Percentiles rank a stretch among this genome's conserved stretches.
phyloP scores from a whole-genome alignment of 495 filamentous ascomycete genomes.

The Aspergillus wentii region DNA sequence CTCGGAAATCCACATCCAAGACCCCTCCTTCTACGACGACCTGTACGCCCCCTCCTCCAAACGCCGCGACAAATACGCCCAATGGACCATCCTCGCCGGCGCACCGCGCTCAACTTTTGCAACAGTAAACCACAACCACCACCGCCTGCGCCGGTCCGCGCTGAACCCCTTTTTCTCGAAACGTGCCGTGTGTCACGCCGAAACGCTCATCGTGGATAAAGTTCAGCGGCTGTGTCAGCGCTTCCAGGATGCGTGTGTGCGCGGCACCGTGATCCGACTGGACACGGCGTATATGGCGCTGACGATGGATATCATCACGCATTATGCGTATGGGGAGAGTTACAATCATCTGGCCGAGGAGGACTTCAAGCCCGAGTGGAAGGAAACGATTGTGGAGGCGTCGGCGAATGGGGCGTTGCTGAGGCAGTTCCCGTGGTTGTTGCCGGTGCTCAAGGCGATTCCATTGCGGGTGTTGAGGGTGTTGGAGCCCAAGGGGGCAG shows the following conservation, averaged over 20 bases:
- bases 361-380: slow-evolving; percentile 14
- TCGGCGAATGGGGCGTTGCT: slow-evolving; percentile 9
- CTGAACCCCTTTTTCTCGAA: slow-evolving; percentile 41
- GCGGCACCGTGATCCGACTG: slow-evolving; percentile 11
- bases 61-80: slow-evolving; percentile 10
- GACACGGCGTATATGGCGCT: slow-evolving; percentile 22
- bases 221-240: background rate
- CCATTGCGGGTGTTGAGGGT: slow-evolving; percentile 4
- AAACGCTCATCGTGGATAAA: too few species aligned
- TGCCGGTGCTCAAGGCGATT: slow-evolving; percentile 10
- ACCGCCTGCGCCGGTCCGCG: slow-evolving; percentile 31
- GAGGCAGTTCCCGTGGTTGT: slow-evolving; percentile 22
- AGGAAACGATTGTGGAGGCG: slow-evolving; percentile 12
- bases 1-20: slow-evolving; percentile 14
- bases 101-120: slow-evolving; percentile 18
- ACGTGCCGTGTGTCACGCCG: too few species aligned
- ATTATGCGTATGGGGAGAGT: slow-evolving; percentile 33
- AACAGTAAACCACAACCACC: slow-evolving; percentile 40
- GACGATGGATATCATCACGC: slow-evolving; percentile 35
- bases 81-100: slow-evolving; percentile 8
- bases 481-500: background rate
- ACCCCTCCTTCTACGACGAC: slow-evolving; percentile 10
- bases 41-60: slow-evolving; percentile 7
- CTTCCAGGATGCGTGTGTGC: background rate
- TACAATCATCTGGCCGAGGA: slow-evolving; percentile 17